These are phyloP conservation scores for Cercospora sp. DNA, from an alignment of 2,329 filamentous ascomycete genomes.

Conservation along the genomic window DNA sequence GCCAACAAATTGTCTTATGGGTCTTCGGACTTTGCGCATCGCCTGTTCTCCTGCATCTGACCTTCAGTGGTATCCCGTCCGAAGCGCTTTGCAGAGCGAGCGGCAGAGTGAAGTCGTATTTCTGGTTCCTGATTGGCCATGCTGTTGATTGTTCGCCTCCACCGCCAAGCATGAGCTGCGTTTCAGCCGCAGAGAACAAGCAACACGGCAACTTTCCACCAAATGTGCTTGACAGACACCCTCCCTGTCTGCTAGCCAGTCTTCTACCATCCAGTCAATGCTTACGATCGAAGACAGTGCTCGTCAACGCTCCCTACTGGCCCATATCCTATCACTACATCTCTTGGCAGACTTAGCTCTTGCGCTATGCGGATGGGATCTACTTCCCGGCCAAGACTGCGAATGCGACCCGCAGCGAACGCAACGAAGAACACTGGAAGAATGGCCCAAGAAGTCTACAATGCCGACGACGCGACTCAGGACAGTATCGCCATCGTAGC, in stretches of 20 bases:
- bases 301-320: not conserved
- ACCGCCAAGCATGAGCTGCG: not conserved
- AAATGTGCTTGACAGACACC: conserved; percentile 1
- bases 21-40: not conserved
- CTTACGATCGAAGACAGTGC: not conserved
- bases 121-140: not conserved
- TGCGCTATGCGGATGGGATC: conserved; percentile 17
- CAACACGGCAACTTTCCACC: conserved; percentile 7
- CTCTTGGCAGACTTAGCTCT: conserved; percentile 13
- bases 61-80: not conserved
- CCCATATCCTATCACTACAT: not conserved
- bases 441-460: conserved; percentile 8
- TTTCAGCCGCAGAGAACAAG: conserved; percentile 10
- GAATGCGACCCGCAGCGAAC: not conserved
- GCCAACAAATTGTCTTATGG: not conserved
- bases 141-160: not conserved
- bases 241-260: conserved; percentile 6
- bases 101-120: not conserved
- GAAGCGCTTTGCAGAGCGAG: not conserved
- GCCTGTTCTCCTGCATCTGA: not conserved
- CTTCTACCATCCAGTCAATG: conserved; percentile 4
- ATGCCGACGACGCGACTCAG: not conserved
- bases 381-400: conserved; percentile 13
- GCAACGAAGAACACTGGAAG: conserved; percentile 14
- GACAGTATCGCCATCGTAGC: not conserved